Evolutionary conservation across 257 asterid species (phyloP).

Genomic region (Asclepias syriaca): DNA sequence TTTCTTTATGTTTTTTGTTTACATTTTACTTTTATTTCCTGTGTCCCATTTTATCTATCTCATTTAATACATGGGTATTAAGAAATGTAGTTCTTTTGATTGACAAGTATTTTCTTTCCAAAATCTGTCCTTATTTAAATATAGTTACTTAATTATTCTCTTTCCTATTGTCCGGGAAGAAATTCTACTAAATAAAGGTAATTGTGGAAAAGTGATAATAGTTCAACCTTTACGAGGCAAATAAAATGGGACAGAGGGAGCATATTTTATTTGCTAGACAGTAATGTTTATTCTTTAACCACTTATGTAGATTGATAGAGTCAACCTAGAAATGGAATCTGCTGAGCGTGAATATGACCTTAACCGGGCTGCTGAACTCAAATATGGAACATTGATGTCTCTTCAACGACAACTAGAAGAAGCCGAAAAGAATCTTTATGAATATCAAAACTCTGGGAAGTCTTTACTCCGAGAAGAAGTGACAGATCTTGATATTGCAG

Average conservation of each 20-base stretch:
- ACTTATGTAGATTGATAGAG: constrained; percentile 66
- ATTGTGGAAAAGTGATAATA: no score
- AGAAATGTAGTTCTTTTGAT: no score
- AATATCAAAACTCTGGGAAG: constrained; percentile 64
- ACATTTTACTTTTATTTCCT: background rate
- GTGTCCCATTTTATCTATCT: no score
- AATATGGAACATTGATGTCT: constrained; percentile 72
- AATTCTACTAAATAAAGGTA: no score
- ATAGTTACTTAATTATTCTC: no score
- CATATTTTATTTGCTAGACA: background rate
- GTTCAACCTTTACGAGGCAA: no score
- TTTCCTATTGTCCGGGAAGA: no score
- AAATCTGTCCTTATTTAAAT: no score
- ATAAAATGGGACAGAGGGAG: no score
- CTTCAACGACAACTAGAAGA: constrained; percentile 85
- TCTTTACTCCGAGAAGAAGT: constrained; percentile 81
- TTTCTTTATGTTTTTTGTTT: constrained; percentile 10
- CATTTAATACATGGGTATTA: no score
- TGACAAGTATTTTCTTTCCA: no score
- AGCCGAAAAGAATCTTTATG: constrained; percentile 64
- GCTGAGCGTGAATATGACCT: constrained; percentile 95
- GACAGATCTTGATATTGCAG: constrained; percentile 77
- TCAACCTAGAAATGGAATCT: constrained; percentile 90
- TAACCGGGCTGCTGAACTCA: constrained; percentile 92
- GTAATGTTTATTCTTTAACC: constrained; percentile 12